Conservation (phyloP, 441 rosid species). For the Gossypium gossypioides region DNA sequence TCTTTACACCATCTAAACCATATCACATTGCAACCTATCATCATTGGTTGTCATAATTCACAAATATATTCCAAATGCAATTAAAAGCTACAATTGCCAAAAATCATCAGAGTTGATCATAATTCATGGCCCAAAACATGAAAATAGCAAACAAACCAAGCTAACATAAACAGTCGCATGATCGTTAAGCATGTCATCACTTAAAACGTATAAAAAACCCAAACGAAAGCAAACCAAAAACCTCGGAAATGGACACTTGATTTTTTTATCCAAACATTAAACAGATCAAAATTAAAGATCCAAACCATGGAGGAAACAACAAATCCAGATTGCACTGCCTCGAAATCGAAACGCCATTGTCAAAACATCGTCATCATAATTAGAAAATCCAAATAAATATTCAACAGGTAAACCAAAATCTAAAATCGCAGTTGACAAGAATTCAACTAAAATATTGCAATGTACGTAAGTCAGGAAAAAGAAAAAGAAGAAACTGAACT, state of each 20-base stretch:
- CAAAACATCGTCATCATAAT: background rate
- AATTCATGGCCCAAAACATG: background rate
- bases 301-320: background rate
- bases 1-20: background rate
- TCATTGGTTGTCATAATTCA: background rate
- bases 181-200: background rate
- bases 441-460: background rate
- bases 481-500: conserved; percentile 32
- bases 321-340: background rate
- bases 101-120: background rate
- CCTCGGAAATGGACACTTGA: background rate
- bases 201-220: background rate
- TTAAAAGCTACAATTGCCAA: background rate
- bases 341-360: background rate
- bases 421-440: background rate
- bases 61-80: background rate
- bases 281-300: background rate
- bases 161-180: background rate
- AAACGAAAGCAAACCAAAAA: background rate
- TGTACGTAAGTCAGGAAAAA: background rate
- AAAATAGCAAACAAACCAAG: background rate
- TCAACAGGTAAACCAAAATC: background rate
- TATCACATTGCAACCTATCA: background rate
- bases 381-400: background rate
- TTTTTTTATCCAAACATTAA: background rate